Evolutionary conservation across 495 filamentous ascomycete genomes (phyloP).

Genomic region (Aspergillus incahuasiensis): DNA sequence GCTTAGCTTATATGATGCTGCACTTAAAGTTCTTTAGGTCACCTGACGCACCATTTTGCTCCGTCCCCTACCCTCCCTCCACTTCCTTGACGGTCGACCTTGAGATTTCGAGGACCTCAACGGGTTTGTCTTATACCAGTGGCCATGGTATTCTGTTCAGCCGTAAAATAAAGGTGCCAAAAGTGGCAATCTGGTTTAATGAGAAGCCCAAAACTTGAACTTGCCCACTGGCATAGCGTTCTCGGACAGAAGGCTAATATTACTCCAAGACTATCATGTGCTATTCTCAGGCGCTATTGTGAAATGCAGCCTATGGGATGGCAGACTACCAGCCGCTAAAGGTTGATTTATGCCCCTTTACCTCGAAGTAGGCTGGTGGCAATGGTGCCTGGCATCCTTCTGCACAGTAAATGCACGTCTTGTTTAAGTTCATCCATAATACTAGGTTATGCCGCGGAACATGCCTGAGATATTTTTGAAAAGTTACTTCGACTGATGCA

Average conservation of each 20-base stretch:
- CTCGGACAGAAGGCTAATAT: neutral
- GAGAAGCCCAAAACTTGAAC: neutral
- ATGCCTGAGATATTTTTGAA: too few relatives aligned
- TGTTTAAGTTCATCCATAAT: too few relatives aligned
- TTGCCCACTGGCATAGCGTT: neutral
- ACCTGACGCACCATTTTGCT: constrained; percentile 1
- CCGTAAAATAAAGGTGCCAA: too few relatives aligned
- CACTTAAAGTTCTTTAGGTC: neutral
- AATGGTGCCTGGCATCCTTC: neutral
- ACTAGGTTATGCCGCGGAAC: too few relatives aligned
- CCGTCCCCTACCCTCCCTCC: neutral
- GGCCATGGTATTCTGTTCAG: too few relatives aligned
- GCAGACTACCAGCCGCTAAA: neutral
- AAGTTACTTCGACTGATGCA: too few relatives aligned
- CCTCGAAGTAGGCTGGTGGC: neutral
- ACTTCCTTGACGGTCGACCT: neutral
- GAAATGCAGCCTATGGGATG: neutral
- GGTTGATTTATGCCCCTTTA: neutral
- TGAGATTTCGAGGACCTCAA: too few relatives aligned
- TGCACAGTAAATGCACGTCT: neutral
- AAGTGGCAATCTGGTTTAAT: too few relatives aligned
- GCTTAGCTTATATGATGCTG: neutral
- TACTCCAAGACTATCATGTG: neutral
- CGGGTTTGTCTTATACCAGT: too few relatives aligned
- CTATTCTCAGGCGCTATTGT: neutral